Base-by-base conservation (phyloP, 257 asterid genomes). In the Hygrophila difformis region DNA sequence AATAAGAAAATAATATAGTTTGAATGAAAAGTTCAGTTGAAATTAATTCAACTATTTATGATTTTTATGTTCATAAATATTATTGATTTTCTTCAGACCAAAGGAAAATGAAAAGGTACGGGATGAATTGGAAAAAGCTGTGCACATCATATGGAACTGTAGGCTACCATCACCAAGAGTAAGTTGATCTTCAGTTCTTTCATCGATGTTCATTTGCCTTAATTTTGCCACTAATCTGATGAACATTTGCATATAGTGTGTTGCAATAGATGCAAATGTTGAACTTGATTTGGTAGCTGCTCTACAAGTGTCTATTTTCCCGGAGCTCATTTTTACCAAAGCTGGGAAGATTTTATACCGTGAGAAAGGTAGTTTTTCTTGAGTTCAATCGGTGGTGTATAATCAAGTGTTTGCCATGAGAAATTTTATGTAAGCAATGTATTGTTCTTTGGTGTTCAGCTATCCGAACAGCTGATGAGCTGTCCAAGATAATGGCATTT, bases 401-500 rank as follows among this genome's bases (percentile, higher is more conserved):
- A 45, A 9, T 21, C 7, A 8, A 37, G 34, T 28, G 17, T 35
- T 54, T 43, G 42, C 51, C 43, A 20, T 47, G n/a, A 36, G 31
- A 31, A 29, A 17, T 8, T 10, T 20, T 8, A 6, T 9, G 8
- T 29, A n/a, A 10, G 5, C 54, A 40, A 39, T 8, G 18, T 8
- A 17, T 1, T 22, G 47, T 63, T 39, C 16, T 39, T 63, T 49
- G 48, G 22, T 39, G 26, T 62, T 61, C 66, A 88, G 97, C 54
- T 38, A 63, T 59, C 43, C 78, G 87, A 58, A 72, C 84, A 41
- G 84, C 97, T 39, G 89, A 84, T 57, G 97, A 87, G 66, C 51
- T 87, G 55, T 84, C 97, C 20, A 84, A 79, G 72, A 84, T 88
- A 47, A 88, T 88, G 94, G 94, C 95, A 2, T 81, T 81, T 84